Evolutionary conservation across 1,284 basidiomycete genomes (phyloP).

Genomic region (Earliella scabrosa): DNA sequence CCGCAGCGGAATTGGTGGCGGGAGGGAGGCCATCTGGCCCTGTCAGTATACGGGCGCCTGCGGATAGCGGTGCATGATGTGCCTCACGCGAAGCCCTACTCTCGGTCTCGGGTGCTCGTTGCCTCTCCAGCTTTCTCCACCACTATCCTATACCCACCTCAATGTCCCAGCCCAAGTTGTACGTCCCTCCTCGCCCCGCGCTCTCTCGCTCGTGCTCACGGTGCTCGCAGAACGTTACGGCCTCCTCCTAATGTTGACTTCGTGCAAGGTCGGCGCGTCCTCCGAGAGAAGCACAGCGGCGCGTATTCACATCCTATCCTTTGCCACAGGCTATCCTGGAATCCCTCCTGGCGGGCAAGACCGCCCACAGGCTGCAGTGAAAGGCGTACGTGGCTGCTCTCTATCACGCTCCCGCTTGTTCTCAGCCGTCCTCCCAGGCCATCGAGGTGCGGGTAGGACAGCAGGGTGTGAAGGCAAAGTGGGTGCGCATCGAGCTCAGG

Average conservation of each 20-base stretch:
- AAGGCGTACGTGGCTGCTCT: slow-evolving; percentile 63
- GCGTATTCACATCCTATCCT: slow-evolving; percentile 9
- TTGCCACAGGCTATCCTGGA: slow-evolving; percentile 73
- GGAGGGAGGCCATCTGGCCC: too few species aligned
- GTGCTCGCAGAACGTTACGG: slow-evolving; percentile 60
- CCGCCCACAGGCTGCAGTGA: slow-evolving; percentile 77
- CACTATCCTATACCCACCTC: slow-evolving; percentile 24
- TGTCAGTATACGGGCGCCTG: slow-evolving; percentile 26
- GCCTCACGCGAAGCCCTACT: slow-evolving; percentile 13
- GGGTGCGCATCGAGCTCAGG: slow-evolving; percentile 85
- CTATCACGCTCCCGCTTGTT: background rate
- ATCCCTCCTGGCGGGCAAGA: slow-evolving; percentile 74
- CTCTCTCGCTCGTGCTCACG: background rate
- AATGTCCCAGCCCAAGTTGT: slow-evolving; percentile 31
- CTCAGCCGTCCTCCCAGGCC: slow-evolving; percentile 48
- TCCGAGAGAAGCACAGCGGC: slow-evolving; percentile 8
- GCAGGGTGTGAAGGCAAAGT: slow-evolving; percentile 85
- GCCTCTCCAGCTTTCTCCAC: slow-evolving; percentile 3
- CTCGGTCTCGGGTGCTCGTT: background rate
- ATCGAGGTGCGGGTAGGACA: slow-evolving; percentile 79
- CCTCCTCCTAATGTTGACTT: slow-evolving; percentile 85
- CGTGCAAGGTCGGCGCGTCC: slow-evolving; percentile 62
- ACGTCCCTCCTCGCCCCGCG: background rate
- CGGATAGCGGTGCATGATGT: slow-evolving; percentile 27
- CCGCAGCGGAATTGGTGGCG: too few species aligned